phyloP scores from a whole-genome alignment of 371 early-diverging fungal species.

The Smittium culicis region DNA sequence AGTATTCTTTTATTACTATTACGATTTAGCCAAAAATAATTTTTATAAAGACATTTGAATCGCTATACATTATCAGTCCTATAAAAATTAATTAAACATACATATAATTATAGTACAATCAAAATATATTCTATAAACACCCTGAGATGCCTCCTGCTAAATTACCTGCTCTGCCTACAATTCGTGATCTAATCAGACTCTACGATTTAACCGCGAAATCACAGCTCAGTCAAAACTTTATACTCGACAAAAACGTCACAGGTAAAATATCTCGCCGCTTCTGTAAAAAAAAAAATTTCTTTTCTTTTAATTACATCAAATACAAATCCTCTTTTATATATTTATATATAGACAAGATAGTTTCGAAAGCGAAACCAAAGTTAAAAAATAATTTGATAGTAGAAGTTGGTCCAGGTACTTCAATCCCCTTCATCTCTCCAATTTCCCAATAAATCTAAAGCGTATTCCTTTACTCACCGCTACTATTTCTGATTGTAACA shows the following conservation, averaged over 20 bases:
- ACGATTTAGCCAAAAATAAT: too few species aligned
- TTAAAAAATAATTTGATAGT: conserved; percentile 47
- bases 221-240: conserved; percentile 69
- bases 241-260: conserved; percentile 70
- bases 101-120: too few species aligned
- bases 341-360: conserved; percentile 46
- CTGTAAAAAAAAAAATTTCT: too few species aligned
- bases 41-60: too few species aligned
- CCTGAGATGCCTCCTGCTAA: conserved; percentile 11
- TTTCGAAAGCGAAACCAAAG: conserved; percentile 42
- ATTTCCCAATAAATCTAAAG: neutral
- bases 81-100: too few species aligned
- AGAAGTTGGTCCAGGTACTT: conserved; percentile 68
- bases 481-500: too few species aligned
- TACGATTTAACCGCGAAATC: conserved; percentile 61
- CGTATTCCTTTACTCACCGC: too few species aligned
- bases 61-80: too few species aligned
- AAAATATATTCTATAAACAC: too few species aligned
- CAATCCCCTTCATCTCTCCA: neutral
- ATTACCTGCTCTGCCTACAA: conserved; percentile 49
- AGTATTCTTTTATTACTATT: too few species aligned
- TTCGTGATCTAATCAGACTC: conserved; percentile 57
- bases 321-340: neutral
- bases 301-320: too few species aligned
- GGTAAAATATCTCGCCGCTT: too few species aligned